Evolutionary conservation across 78 protist genomes (phyloP).

Genomic region (Dictyostelium intermedium): DNA sequence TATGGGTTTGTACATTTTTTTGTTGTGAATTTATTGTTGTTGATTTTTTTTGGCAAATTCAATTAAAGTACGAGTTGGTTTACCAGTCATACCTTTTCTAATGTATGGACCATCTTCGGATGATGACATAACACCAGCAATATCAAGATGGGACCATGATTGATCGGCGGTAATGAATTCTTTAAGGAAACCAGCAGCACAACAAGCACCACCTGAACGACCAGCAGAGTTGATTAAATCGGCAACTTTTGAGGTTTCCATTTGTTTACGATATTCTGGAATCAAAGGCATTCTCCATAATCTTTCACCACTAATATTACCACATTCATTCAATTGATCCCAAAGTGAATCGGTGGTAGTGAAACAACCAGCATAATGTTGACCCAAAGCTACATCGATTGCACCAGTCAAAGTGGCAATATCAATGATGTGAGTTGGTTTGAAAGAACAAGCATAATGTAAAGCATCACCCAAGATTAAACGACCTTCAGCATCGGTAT

Average conservation of each 20-base stretch:
- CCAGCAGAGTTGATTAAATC: slow-evolving; percentile 58
- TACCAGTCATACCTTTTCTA: slow-evolving; percentile 82
- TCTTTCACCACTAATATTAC: slow-evolving; percentile 62
- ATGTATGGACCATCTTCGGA: slow-evolving; percentile 70
- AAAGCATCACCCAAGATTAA: slow-evolving; percentile 91
- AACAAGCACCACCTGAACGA: slow-evolving; percentile 73
- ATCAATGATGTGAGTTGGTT: slow-evolving; percentile 82
- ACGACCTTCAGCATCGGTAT: slow-evolving; percentile 97
- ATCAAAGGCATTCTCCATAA: slow-evolving; percentile 80
- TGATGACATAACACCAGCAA: slow-evolving; percentile 75
- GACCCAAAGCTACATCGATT: slow-evolving; percentile 87
- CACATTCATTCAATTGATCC: slow-evolving; percentile 31
- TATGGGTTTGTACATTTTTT: not conserved
- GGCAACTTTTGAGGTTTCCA: slow-evolving; percentile 55
- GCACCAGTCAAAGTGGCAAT: slow-evolving; percentile 96
- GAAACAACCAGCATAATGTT: slow-evolving; percentile 76
- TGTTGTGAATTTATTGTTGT: not conserved
- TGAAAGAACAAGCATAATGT: slow-evolving; percentile 77
- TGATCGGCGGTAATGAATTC: slow-evolving; percentile 52
- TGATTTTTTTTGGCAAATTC: slow-evolving; percentile 54
- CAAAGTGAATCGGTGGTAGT: slow-evolving; percentile 44
- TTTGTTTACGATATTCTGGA: slow-evolving; percentile 53
- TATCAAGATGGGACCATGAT: slow-evolving; percentile 74
- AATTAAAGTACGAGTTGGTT: slow-evolving; percentile 54
- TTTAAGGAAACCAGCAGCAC: slow-evolving; percentile 67